A percentile compares a stretch with the other conserved stretches of the same genome.
Evolutionary conservation across 441 rosid genomes (phyloP).

Genomic region (Raphanus hybrid): DNA sequence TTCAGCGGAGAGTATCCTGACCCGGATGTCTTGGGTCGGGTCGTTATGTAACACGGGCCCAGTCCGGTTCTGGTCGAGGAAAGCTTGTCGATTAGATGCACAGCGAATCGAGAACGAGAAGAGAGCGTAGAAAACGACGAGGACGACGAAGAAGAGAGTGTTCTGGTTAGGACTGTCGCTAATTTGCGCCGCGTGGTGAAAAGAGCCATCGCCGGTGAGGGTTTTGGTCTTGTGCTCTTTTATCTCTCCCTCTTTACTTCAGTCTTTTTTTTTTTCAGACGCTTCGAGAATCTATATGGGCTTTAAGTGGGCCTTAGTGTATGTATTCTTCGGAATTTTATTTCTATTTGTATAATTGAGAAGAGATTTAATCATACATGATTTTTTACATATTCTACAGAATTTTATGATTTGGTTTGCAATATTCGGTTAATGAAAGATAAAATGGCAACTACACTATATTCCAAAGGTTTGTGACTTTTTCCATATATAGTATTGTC

Average conservation of each 20-base stretch:
- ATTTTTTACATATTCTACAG: not conserved
- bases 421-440: not conserved
- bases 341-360: not conserved
- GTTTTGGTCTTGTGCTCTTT: conserved; percentile 23
- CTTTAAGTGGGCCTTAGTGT: conserved; percentile 25
- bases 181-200: conserved; percentile 58
- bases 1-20: conserved; percentile 87
- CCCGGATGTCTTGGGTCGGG: conserved; percentile 70
- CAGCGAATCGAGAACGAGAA: conserved; percentile 55
- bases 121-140: conserved; percentile 44
- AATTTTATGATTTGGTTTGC: not conserved
- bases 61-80: conserved; percentile 40
- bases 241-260: not conserved
- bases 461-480: not conserved
- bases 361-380: not conserved
- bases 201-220: conserved; percentile 65
- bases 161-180: conserved; percentile 47
- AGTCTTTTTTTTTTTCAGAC: conserved; percentile 16
- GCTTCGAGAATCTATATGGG: conserved; percentile 27
- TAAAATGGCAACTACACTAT: not conserved
- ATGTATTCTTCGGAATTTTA: not conserved
- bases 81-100: conserved; percentile 47
- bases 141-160: conserved; percentile 34
- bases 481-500: conserved; percentile 8
- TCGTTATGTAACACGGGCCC: conserved; percentile 40